These are phyloP conservation scores for Sclerotinia sclerotiorum DNA, from an alignment of 2,329 filamentous ascomycete species.

Conservation along the genomic window DNA sequence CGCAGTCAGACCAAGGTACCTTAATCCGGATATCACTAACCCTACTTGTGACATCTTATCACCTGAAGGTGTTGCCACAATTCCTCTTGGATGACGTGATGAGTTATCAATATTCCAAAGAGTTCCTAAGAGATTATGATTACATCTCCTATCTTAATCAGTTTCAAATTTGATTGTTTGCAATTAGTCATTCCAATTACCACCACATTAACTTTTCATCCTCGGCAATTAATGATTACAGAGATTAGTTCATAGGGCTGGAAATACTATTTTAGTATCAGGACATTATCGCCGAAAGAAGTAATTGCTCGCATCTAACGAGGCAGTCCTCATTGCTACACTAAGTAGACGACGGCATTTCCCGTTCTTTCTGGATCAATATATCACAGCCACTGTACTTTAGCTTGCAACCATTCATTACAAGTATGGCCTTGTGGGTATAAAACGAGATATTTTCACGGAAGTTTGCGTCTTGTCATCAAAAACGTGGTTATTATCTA, in stretches of 20 bases:
- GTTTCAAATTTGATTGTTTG: too few species aligned
- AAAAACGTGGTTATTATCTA: not conserved
- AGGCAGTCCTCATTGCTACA: not conserved
- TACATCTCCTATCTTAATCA: not conserved
- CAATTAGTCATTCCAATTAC: not conserved
- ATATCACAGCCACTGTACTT: not conserved
- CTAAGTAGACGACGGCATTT: not conserved
- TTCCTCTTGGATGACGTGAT: not conserved
- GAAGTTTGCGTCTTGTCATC: not conserved
- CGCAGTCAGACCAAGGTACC: too few species aligned
- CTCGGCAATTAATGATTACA: not conserved
- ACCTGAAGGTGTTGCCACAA: not conserved
- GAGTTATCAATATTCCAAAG: not conserved
- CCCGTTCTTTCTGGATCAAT: not conserved
- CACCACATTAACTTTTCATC: not conserved
- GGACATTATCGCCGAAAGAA: not conserved
- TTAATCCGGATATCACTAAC: not conserved
- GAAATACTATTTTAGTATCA: not conserved
- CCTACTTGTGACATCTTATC: not conserved
- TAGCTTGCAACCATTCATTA: not conserved
- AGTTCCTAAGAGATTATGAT: not conserved
- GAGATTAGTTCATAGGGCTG: not conserved
- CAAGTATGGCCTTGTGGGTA: not conserved
- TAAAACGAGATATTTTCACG: not conserved
- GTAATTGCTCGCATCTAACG: not conserved